phyloP scores from a whole-genome alignment of 495 filamentous ascomycete species.

The Neurospora sp. region DNA sequence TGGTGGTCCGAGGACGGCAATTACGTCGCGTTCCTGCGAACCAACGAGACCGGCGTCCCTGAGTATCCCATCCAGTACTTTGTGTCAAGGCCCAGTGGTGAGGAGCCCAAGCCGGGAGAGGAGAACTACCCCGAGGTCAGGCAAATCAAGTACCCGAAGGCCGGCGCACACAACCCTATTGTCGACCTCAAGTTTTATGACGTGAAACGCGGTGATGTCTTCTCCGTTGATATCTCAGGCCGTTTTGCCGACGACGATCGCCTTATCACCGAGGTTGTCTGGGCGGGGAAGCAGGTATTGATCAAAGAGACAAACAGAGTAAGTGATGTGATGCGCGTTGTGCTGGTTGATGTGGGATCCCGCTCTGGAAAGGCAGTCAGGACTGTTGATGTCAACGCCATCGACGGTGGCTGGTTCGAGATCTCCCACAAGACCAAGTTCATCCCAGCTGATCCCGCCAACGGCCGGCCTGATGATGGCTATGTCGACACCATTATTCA shows the following conservation, averaged over 20 bases:
- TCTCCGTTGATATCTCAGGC: conserved; percentile 64
- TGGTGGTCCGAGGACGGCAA: conserved; percentile 92
- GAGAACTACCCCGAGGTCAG: conserved; percentile 86
- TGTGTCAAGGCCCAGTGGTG: conserved; percentile 75
- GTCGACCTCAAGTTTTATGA: conserved; percentile 88
- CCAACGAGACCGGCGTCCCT: conserved; percentile 84
- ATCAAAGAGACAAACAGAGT: conserved; percentile 90
- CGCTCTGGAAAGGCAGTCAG: conserved; percentile 74
- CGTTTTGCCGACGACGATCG: conserved; percentile 74
- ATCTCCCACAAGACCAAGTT: conserved; percentile 78
- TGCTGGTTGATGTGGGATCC: conserved; percentile 68
- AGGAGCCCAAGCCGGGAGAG: conserved; percentile 56
- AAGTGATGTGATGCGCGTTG: conserved; percentile 78
- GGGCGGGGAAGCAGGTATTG: conserved; percentile 76
- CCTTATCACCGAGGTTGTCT: conserved; percentile 86
- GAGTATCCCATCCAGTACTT: conserved; percentile 95
- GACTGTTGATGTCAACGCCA: conserved; percentile 60
- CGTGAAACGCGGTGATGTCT: conserved; percentile 65
- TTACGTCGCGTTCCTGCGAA: conserved; percentile 81
- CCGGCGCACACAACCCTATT: conserved; percentile 84
- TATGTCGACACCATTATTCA: conserved; percentile 90
- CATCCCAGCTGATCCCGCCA: conserved; percentile 72
- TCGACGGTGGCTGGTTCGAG: conserved; percentile 97
- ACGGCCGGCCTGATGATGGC: conserved; percentile 70
- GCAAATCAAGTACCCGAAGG: conserved; percentile 94